These are phyloP conservation scores for Kodamaea ohmeri DNA, from an alignment of 1,139 yeast genomes.

Conservation along the genomic window DNA sequence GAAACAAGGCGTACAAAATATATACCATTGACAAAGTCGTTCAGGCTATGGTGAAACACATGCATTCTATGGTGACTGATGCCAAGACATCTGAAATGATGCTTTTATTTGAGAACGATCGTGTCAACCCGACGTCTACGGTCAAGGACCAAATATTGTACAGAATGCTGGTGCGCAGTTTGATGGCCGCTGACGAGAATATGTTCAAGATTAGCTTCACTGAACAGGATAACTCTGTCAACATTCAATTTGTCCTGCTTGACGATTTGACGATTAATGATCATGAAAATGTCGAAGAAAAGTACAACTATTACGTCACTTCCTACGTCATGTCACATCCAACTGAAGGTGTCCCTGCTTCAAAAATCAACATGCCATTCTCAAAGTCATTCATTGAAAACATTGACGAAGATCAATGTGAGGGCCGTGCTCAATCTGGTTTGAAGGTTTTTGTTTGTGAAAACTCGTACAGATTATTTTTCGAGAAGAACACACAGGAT, in stretches of 20 bases:
- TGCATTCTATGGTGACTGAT: conserved; percentile 77
- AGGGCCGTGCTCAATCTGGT: conserved; percentile 68
- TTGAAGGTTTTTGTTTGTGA: conserved; percentile 77
- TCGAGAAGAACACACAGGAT: conserved; percentile 81
- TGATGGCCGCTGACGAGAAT: conserved; percentile 82
- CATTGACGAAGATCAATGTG: conserved; percentile 59
- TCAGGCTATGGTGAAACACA: conserved; percentile 85
- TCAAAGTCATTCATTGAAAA: conserved; percentile 58
- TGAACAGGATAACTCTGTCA: conserved; percentile 50
- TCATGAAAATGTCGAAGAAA: conserved; percentile 70
- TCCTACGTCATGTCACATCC: conserved; percentile 94
- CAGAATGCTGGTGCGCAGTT: conserved; percentile 80
- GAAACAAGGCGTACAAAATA: conserved; percentile 87
- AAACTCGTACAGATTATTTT: conserved; percentile 75
- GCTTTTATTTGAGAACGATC: conserved; percentile 77
- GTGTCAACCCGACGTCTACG: conserved; percentile 59
- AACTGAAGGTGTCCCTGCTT: conserved; percentile 94
- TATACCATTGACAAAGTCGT: conserved; percentile 93
- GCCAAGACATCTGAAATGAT: conserved; percentile 79
- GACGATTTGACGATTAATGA: conserved; percentile 87
- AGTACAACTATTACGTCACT: conserved; percentile 90
- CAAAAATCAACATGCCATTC: conserved; percentile 71
- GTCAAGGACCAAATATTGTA: conserved; percentile 87
- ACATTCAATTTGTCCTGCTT: conserved; percentile 79
- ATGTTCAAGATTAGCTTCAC: conserved; percentile 84